Conservation (phyloP, 75 land plant genomes). For the Adiantum capillusveneris region DNA sequence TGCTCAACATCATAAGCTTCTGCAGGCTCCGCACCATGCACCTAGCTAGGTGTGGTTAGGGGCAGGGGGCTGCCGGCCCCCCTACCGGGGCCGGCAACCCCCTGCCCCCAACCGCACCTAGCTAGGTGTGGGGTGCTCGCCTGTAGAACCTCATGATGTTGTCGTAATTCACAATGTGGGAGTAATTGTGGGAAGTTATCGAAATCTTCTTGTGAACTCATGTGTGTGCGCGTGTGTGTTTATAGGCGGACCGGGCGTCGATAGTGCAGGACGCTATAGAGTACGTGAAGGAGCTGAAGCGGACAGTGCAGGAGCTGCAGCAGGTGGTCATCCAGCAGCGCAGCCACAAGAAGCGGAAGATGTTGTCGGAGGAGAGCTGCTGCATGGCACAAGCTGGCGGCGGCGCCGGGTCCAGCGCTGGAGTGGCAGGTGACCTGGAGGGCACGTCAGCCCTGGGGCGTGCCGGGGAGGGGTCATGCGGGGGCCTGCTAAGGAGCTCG, state of each 20-base stretch:
- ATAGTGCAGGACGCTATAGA: conserved; percentile 59
- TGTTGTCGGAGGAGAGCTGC: background rate
- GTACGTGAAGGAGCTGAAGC: conserved; percentile 47
- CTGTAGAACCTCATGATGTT: no score
- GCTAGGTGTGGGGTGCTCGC: no score
- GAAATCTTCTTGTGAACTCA: no score
- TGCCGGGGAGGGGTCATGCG: conserved; percentile 5
- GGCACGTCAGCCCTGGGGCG: background rate
- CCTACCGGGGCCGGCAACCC: no score
- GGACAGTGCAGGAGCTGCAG: conserved; percentile 49
- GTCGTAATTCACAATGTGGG: no score
- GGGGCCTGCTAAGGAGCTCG: conserved; percentile 38
- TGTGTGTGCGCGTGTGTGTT: background rate
- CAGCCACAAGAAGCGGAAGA: conserved; percentile 18
- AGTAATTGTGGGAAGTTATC: no score
- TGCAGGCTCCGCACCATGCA: no score
- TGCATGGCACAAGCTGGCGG: conserved; percentile 1
- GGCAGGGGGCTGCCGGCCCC: no score
- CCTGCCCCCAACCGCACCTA: no score
- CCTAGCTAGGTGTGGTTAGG: no score
- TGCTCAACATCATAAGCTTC: no score
- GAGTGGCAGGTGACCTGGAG: background rate
- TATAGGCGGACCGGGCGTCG: conserved; percentile 49
- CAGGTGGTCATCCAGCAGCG: conserved; percentile 32
- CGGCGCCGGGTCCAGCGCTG: background rate